These are phyloP conservation scores for Penicillium janthinellum DNA, from an alignment of 2,329 filamentous ascomycete species.

Conservation along the genomic window DNA sequence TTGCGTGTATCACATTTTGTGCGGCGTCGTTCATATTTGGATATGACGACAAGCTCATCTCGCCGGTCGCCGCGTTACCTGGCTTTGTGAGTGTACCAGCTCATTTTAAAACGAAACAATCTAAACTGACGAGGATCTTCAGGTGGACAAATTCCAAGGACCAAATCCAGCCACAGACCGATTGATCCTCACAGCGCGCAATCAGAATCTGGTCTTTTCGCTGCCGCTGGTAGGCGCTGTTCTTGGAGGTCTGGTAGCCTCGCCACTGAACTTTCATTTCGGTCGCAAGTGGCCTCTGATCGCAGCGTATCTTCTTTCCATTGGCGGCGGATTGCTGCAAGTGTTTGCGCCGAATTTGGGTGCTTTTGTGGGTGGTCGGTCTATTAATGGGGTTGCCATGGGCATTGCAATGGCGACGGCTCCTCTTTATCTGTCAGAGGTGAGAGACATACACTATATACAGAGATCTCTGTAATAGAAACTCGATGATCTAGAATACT, in stretches of 20 bases:
- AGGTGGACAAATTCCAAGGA: constrained; percentile 38
- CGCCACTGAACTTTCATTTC: constrained; percentile 36
- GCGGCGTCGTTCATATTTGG: constrained; percentile 38
- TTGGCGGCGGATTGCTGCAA: constrained; percentile 39
- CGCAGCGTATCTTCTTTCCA: constrained; percentile 34
- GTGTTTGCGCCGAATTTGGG: constrained; percentile 40
- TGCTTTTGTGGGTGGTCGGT: constrained; percentile 38
- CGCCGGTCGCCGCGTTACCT: constrained; percentile 32
- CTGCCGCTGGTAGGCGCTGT: constrained; percentile 40
- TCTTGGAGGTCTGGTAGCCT: constrained; percentile 35
- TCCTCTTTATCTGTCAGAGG: constrained; percentile 41
- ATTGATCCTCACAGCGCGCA: constrained; percentile 34
- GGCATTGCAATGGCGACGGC: constrained; percentile 39
- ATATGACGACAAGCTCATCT: constrained; percentile 38
- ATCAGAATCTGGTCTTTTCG: constrained; percentile 40
- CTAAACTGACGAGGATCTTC: not conserved
- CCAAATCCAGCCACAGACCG: constrained; percentile 25
- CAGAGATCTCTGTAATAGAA: too few species aligned
- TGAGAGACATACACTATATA: constrained; percentile 2
- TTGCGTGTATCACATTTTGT: constrained; percentile 33
- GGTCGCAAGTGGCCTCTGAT: constrained; percentile 41
- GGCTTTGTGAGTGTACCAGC: constrained; percentile 30
- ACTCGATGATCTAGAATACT: too few species aligned
- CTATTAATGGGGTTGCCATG: constrained; percentile 35
- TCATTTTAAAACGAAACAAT: not conserved